A percentile compares a stretch with the other conserved stretches of the same genome.
phyloP scores from a whole-genome alignment of 192 early-diverging fungal genomes.

The Podila minutissima region DNA sequence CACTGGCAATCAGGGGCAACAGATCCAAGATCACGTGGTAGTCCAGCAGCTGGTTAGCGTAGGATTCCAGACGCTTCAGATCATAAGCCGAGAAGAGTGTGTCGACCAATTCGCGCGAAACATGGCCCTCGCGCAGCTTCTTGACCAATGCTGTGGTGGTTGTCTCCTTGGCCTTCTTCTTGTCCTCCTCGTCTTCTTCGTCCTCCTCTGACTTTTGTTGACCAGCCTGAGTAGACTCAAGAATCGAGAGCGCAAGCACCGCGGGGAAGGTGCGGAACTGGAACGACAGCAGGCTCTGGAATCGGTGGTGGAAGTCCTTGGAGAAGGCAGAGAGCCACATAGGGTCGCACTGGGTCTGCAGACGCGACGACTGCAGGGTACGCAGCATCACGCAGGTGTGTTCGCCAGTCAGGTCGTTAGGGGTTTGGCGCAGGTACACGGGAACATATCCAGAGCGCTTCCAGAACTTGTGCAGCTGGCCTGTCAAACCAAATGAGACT shows the following conservation, averaged over 20 bases:
- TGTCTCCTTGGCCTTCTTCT: neutral
- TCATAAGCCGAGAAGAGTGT: slow-evolving; percentile 81
- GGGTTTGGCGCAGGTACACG: slow-evolving; percentile 95
- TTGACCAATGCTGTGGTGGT: slow-evolving; percentile 22
- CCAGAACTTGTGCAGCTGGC: slow-evolving; percentile 95
- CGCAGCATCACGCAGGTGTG: slow-evolving; percentile 98
- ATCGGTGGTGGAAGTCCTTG: slow-evolving; percentile 91
- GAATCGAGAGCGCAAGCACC: slow-evolving; percentile 81
- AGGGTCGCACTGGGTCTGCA: slow-evolving; percentile 59
- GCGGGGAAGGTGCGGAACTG: slow-evolving; percentile 87
- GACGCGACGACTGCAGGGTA: slow-evolving; percentile 63
- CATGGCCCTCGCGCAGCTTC: slow-evolving; percentile 32
- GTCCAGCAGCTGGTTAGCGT: slow-evolving; percentile 95
- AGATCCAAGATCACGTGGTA: slow-evolving; percentile 98
- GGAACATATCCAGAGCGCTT: slow-evolving; percentile 89
- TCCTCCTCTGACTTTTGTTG: slow-evolving; percentile 42
- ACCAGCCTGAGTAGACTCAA: slow-evolving; percentile 77
- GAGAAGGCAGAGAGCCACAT: slow-evolving; percentile 92
- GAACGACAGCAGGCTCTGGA: slow-evolving; percentile 88
- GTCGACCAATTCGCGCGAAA: slow-evolving; percentile 46
- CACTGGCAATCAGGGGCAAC: slow-evolving; percentile 80
- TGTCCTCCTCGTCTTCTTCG: slow-evolving; percentile 6
- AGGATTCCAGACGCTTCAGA: slow-evolving; percentile 95
- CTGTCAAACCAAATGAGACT: slow-evolving; percentile 94
- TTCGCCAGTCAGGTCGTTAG: slow-evolving; percentile 97